A percentile compares a stretch with the other conserved stretches of the same genome.
Conservation (phyloP, 306 rosid species). For the Medicago lupulina region DNA sequence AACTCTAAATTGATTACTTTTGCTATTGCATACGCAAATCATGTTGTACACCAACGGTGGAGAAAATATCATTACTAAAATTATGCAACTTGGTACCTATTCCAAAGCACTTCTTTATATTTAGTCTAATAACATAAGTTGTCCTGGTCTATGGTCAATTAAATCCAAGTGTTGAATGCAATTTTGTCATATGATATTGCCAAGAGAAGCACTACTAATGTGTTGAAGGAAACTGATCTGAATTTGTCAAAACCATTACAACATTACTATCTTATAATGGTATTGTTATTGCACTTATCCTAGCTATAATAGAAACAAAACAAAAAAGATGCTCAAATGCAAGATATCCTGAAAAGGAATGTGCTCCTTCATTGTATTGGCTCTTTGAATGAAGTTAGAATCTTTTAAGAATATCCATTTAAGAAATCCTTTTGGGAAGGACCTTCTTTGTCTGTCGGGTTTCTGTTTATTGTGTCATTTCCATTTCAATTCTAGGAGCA, state of each 20-base stretch:
- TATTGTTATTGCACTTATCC: background rate
- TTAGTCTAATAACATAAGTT: no score
- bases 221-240: background rate
- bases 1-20: no score
- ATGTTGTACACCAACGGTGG: no score
- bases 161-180: background rate
- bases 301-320: constrained; percentile 20
- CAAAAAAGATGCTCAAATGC: constrained; percentile 19
- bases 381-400: constrained; percentile 5
- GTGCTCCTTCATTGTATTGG: constrained; percentile 35
- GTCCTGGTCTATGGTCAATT: background rate
- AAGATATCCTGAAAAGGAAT: constrained; percentile 39
- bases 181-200: background rate
- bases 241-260: constrained; percentile 3
- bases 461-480: no score
- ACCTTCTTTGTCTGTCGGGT: no score
- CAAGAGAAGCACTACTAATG: no score
- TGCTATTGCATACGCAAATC: no score
- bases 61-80: no score
- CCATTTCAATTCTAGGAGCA: no score
- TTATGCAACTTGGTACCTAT: no score
- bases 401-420: constrained; percentile 47
- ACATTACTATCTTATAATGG: background rate
- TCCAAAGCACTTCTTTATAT: no score
- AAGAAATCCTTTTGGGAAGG: constrained; percentile 30